phyloP scores from a whole-genome alignment of 345 rosid species.

The Eucalyptus sp. region DNA sequence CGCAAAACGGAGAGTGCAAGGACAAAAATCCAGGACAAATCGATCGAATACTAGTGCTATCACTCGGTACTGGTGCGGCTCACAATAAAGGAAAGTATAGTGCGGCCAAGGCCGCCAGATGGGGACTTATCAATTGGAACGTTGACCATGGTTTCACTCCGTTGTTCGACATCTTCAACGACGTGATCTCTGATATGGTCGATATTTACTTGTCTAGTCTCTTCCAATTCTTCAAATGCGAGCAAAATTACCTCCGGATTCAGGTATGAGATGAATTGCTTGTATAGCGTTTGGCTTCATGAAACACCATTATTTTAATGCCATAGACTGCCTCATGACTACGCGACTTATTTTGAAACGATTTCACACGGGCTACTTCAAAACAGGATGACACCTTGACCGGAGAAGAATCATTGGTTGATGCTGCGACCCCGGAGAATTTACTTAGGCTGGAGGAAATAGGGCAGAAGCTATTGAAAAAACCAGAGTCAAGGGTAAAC shows the following conservation, averaged over 20 bases:
- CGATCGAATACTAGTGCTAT: neutral
- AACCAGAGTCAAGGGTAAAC: neutral
- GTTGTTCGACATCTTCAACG: neutral
- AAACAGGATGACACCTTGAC: neutral
- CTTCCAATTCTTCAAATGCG: neutral
- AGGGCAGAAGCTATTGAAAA: neutral
- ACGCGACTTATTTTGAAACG: neutral
- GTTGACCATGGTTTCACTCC: neutral
- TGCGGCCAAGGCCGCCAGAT: conserved; percentile 1
- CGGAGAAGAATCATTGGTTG: neutral
- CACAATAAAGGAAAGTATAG: neutral
- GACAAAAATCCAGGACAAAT: neutral
- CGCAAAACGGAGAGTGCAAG: neutral
- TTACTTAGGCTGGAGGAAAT: neutral
- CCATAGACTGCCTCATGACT: neutral
- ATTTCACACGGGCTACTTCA: neutral
- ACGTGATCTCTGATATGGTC: neutral
- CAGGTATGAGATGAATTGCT: neutral
- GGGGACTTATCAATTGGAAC: neutral
- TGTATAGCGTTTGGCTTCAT: neutral
- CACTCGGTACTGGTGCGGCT: neutral
- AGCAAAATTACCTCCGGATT: neutral
- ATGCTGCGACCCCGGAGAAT: neutral
- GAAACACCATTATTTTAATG: neutral
- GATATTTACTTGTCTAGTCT: neutral